Percentiles rank a stretch among this genome's conserved stretches.
phyloP scores from a whole-genome alignment of 257 asterid genomes.

The Solanum arcanum region DNA sequence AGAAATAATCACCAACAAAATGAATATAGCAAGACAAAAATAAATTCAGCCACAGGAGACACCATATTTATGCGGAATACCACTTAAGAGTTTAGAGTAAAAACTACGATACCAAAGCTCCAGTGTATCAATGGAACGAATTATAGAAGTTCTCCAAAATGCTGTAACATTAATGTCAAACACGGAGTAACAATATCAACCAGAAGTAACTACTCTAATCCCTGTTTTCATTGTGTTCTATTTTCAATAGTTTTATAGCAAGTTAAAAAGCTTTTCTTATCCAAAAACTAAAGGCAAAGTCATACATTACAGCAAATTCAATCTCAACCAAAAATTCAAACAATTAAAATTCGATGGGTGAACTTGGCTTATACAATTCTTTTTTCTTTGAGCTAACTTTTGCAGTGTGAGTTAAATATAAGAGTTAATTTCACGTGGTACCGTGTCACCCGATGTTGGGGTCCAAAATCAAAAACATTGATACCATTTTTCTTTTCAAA shows the following conservation, averaged over 20 bases:
- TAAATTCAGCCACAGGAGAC: neutral
- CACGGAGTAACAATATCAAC: neutral
- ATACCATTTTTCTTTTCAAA: no score
- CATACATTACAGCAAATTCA: neutral
- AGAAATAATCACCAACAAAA: neutral
- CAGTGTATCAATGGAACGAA: neutral
- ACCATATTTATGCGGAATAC: neutral
- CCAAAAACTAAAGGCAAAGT: neutral
- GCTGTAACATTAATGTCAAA: neutral
- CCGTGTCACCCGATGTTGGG: no score
- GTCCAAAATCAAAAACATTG: no score
- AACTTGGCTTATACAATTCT: no score
- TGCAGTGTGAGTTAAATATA: accelerated
- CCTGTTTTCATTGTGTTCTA: neutral
- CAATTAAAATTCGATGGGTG: neutral
- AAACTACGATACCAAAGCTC: no score
- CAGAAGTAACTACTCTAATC: neutral
- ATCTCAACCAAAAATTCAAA: neutral
- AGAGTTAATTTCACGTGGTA: no score
- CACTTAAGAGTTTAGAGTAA: neutral
- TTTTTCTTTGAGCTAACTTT: no score
- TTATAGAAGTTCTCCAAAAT: neutral
- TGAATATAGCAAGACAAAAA: neutral
- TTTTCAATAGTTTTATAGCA: neutral
- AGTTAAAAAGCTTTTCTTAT: neutral